phyloP scores from a whole-genome alignment of 352 stramenopile genomes.

The Globisporangium recalcitrans region DNA sequence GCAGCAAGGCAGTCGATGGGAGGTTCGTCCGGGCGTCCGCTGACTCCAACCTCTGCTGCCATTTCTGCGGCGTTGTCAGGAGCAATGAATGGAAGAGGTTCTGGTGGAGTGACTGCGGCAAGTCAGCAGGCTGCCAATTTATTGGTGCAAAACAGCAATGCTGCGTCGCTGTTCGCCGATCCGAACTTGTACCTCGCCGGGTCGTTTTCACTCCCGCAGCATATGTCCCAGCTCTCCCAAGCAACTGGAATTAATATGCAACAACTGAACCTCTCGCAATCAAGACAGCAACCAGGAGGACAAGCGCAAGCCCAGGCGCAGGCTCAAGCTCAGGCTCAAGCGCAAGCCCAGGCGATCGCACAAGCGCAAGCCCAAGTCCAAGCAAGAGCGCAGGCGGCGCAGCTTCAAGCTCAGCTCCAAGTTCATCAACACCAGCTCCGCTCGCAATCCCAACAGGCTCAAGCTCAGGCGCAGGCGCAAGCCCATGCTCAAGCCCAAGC shows the following conservation, averaged over 20 bases:
- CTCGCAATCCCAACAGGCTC: slow-evolving; percentile 24
- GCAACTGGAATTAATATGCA: slow-evolving; percentile 38
- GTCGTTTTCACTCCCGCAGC: slow-evolving; percentile 42
- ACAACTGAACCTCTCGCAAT: slow-evolving; percentile 38
- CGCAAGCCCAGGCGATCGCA: slow-evolving; percentile 45
- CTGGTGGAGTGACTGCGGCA: slow-evolving; percentile 27
- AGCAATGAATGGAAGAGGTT: slow-evolving; percentile 22
- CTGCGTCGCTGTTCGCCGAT: slow-evolving; percentile 54
- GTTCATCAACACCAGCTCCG: slow-evolving; percentile 25
- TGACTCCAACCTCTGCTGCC: slow-evolving; percentile 32
- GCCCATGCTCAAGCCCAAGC: slow-evolving; percentile 20
- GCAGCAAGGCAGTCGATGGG: slow-evolving; percentile 12
- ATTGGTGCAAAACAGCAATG: slow-evolving; percentile 46
- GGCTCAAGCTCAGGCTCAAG: slow-evolving; percentile 34
- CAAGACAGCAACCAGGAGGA: slow-evolving; percentile 33
- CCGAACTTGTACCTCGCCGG: slow-evolving; percentile 64
- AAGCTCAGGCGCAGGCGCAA: slow-evolving; percentile 20
- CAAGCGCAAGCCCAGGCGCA: slow-evolving; percentile 17
- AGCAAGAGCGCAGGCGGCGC: slow-evolving; percentile 21
- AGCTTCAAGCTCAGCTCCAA: slow-evolving; percentile 39
- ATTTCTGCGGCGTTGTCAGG: slow-evolving; percentile 28
- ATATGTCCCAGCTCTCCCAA: slow-evolving; percentile 39
- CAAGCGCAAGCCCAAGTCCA: slow-evolving; percentile 40
- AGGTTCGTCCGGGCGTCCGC: slow-evolving; percentile 9
- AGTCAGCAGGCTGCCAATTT: slow-evolving; percentile 52